Conservation (phyloP, 495 filamentous ascomycete species). For the Cudoniella acicularis region DNA sequence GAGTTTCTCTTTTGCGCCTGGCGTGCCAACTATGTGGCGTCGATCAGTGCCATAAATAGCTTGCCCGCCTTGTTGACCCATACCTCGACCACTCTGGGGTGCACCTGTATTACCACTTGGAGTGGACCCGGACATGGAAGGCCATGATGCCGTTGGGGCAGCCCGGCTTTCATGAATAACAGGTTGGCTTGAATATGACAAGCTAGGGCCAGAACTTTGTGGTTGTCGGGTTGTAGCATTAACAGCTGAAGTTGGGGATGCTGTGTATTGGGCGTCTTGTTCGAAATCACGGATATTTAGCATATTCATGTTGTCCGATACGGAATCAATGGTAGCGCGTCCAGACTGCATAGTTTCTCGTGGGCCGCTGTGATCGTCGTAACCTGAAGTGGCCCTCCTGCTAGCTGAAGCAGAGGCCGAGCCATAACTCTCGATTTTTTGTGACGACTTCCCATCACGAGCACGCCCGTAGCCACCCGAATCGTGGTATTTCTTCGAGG, state of each 20-base stretch:
- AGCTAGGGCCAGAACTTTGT: neutral
- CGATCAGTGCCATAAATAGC: neutral
- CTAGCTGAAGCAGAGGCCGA: no score
- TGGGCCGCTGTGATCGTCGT: no score
- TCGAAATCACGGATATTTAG: neutral
- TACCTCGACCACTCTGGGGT: neutral
- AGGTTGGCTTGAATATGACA: neutral
- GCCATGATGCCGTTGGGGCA: neutral
- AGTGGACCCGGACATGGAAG: no score
- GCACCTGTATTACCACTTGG: neutral
- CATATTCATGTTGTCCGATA: neutral
- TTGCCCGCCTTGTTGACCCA: neutral
- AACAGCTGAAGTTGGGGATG: neutral
- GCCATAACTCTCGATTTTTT: no score
- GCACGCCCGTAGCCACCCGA: neutral
- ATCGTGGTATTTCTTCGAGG: neutral
- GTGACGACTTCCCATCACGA: no score
- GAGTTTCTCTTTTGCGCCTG: conserved; percentile 7
- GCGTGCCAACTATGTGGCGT: conserved; percentile 7
- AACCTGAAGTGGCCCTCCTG: no score
- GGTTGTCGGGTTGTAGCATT: neutral
- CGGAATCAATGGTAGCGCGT: neutral
- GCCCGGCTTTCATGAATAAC: neutral
- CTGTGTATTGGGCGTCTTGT: neutral
- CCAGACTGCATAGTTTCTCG: neutral